These are phyloP conservation scores for Fusarium beomiforme DNA, from an alignment of 2,329 filamentous ascomycete species.

Conservation along the genomic window DNA sequence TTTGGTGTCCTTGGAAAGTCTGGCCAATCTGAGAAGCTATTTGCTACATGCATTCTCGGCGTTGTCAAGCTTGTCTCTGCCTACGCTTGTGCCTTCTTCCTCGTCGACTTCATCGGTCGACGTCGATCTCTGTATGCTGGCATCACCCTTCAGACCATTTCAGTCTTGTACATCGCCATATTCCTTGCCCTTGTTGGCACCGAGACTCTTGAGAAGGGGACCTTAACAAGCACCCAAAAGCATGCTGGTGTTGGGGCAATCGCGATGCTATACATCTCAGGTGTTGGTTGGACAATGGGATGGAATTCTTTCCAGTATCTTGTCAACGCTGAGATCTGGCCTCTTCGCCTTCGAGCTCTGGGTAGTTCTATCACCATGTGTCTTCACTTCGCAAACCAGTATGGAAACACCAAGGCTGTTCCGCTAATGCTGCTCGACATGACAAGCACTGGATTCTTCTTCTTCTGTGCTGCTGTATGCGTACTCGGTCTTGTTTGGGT, in stretches of 20 bases:
- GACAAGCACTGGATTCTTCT: slow-evolving; percentile 13
- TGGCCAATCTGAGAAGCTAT: slow-evolving; percentile 20
- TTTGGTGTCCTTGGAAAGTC: slow-evolving; percentile 14
- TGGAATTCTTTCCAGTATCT: slow-evolving; percentile 17
- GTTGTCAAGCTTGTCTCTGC: slow-evolving; percentile 13
- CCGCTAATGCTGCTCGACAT: slow-evolving; percentile 4
- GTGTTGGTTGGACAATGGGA: slow-evolving; percentile 13
- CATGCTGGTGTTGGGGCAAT: slow-evolving; percentile 9
- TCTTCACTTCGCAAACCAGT: slow-evolving; percentile 14
- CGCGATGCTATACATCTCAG: slow-evolving; percentile 8
- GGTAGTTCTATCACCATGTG: slow-evolving; percentile 21
- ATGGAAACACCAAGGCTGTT: slow-evolving; percentile 19
- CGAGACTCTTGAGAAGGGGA: neutral
- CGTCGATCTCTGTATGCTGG: slow-evolving; percentile 4
- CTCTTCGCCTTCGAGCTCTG: slow-evolving; percentile 10
- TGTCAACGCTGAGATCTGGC: slow-evolving; percentile 20
- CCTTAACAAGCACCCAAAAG: slow-evolving; percentile 9
- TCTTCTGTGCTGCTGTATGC: slow-evolving; percentile 14
- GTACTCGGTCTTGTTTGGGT: slow-evolving; percentile 68
- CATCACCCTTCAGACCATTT: slow-evolving; percentile 8
- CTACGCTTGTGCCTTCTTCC: slow-evolving; percentile 19
- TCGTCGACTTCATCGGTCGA: slow-evolving; percentile 16
- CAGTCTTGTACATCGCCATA: slow-evolving; percentile 15
- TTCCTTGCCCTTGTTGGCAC: slow-evolving; percentile 8
- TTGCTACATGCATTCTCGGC: slow-evolving; percentile 16